These are phyloP conservation scores for Sporopachydermia quercuum DNA, from an alignment of 805 yeast genomes.

Conservation along the genomic window DNA sequence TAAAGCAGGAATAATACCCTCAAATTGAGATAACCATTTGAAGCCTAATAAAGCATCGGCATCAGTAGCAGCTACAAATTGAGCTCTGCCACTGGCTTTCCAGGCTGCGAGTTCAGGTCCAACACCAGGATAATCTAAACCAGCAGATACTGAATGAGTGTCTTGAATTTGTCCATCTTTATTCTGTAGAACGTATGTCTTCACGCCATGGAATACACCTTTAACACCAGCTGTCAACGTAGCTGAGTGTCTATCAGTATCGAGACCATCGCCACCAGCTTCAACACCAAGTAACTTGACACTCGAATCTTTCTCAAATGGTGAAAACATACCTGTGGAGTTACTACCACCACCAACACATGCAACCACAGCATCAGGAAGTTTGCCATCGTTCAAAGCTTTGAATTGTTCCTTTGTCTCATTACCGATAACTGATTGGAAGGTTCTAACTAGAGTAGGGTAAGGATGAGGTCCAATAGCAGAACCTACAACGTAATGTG, in stretches of 20 bases:
- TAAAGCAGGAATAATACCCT: conserved; percentile 97
- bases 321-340: conserved; percentile 90
- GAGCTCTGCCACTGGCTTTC: conserved; percentile 89
- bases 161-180: conserved; percentile 92
- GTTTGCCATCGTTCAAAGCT: conserved; percentile 58
- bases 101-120: conserved; percentile 96
- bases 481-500: conserved; percentile 94
- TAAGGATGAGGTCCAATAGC: conserved; percentile 99
- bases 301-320: conserved; percentile 67
- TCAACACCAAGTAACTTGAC: conserved; percentile 88
- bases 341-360: conserved; percentile 99
- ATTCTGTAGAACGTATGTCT: conserved; percentile 83
- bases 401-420: conserved; percentile 89
- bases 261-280: conserved; percentile 97
- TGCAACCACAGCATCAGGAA: conserved; percentile 92
- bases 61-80: conserved; percentile 84
- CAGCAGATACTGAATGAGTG: conserved; percentile 97
- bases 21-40: conserved; percentile 75
- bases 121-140: conserved; percentile 97
- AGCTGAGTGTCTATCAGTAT: conserved; percentile 83
- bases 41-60: conserved; percentile 92
- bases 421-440: conserved; percentile 92
- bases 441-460: conserved; percentile 94
- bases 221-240: conserved; percentile 89
- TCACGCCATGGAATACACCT: conserved; percentile 98